Evolutionary conservation across 2,329 filamentous ascomycete genomes (phyloP).

Genomic region (Clarireedia monteithiana): DNA sequence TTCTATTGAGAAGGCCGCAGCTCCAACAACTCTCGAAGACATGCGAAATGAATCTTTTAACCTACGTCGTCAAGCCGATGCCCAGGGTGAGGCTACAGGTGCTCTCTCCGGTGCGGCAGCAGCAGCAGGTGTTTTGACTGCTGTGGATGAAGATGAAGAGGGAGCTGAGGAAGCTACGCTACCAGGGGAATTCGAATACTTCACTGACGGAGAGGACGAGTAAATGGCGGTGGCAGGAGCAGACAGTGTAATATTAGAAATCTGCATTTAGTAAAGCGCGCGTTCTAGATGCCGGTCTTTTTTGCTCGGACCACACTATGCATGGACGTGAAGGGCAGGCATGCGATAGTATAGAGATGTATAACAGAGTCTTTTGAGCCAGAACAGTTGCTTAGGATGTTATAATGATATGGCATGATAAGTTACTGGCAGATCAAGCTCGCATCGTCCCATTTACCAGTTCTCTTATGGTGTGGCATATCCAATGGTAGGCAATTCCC

Average conservation of each 20-base stretch:
- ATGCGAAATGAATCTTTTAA: constrained; percentile 28
- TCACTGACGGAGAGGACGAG: constrained; percentile 39
- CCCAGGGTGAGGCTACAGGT: constrained; percentile 22
- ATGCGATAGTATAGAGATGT: constrained; percentile 7
- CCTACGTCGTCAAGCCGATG: constrained; percentile 35
- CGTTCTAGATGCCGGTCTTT: neutral
- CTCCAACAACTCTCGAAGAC: constrained; percentile 27
- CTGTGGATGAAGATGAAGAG: constrained; percentile 78
- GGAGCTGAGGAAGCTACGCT: constrained; percentile 63
- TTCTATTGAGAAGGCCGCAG: constrained; percentile 52
- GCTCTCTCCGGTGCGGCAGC: constrained; percentile 50
- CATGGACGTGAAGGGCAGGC: neutral
- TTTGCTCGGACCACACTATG: neutral
- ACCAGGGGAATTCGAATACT: constrained; percentile 72
- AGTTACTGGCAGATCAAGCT: too few species aligned
- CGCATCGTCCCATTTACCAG: too few species aligned
- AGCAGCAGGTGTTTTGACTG: constrained; percentile 73
- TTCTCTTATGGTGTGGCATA: too few species aligned
- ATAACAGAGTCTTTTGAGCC: neutral
- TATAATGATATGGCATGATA: neutral
- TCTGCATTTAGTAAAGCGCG: neutral
- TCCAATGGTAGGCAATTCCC: too few species aligned
- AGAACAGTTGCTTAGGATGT: neutral
- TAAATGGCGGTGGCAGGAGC: neutral
- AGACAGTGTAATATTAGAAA: constrained; percentile 6